Evolutionary conservation across 1,284 basidiomycete genomes (phyloP).

Genomic region (Irpex sp.): DNA sequence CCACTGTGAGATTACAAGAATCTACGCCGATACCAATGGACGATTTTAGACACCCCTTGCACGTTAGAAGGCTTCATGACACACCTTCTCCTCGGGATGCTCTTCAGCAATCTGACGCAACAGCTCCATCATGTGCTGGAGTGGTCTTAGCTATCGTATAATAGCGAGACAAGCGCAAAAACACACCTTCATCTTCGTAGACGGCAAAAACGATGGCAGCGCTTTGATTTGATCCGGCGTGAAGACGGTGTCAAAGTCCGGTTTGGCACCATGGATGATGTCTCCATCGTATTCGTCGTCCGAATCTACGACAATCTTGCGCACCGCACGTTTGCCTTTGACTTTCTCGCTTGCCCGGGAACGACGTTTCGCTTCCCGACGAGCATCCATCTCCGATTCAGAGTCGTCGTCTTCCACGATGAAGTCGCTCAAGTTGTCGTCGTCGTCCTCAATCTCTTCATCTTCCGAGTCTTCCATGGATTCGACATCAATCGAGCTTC

Average conservation of each 20-base stretch:
- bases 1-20: conserved; percentile 60
- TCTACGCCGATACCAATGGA: conserved; percentile 26
- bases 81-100: conserved; percentile 56
- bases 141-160: too few relatives aligned
- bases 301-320: conserved; percentile 38
- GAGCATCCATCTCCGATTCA: conserved; percentile 37
- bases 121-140: conserved; percentile 53
- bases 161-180: too few relatives aligned
- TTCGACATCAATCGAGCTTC: too few relatives aligned
- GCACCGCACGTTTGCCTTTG: conserved; percentile 22
- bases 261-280: conserved; percentile 38
- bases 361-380: conserved; percentile 28
- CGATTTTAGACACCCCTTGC: background rate
- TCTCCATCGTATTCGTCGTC: conserved; percentile 41
- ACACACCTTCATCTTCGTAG: conserved; percentile 62
- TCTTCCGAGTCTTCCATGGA: conserved; percentile 17
- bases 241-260: conserved; percentile 15
- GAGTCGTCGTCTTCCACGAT: conserved; percentile 47
- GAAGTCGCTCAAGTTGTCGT: conserved; percentile 45
- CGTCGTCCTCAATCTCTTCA: conserved; percentile 26
- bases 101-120: conserved; percentile 36
- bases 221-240: conserved; percentile 33
- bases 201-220: conserved; percentile 50
- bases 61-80: background rate
- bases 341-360: conserved; percentile 6